Percentiles rank a stretch among this genome's conserved stretches.
These are phyloP conservation scores for Lachnellula occidentalis DNA, from an alignment of 2,329 filamentous ascomycete species.

Conservation along the genomic window DNA sequence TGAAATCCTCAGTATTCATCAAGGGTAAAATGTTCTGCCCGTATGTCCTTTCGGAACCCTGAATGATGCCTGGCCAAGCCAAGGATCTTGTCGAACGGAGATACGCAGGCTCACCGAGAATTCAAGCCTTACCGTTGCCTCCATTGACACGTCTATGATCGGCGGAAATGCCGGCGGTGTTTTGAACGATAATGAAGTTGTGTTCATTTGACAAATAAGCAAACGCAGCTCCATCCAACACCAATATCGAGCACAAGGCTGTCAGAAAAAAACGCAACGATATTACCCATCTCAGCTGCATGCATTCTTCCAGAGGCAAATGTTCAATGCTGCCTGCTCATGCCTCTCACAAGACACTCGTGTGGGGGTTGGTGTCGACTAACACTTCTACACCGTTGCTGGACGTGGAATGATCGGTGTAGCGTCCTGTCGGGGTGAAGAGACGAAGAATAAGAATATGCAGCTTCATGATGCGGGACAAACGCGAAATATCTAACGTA, in stretches of 20 bases:
- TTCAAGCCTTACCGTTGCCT: neutral
- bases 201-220: neutral
- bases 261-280: neutral
- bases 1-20: no score
- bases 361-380: no score
- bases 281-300: neutral
- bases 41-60: neutral
- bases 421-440: neutral
- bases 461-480: neutral
- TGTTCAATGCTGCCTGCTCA: no score
- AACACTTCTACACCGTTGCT: no score
- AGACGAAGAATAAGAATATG: neutral
- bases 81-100: neutral
- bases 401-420: neutral
- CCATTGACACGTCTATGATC: neutral
- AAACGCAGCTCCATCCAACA: neutral
- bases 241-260: neutral
- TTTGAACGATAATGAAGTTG: no score
- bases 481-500: neutral
- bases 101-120: neutral
- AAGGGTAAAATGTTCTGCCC: neutral
- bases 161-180: neutral
- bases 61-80: neutral
- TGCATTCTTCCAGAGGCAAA: neutral
- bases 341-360: no score